Conservation (phyloP, 1,284 basidiomycete genomes). For the Inonotus obliquus region DNA sequence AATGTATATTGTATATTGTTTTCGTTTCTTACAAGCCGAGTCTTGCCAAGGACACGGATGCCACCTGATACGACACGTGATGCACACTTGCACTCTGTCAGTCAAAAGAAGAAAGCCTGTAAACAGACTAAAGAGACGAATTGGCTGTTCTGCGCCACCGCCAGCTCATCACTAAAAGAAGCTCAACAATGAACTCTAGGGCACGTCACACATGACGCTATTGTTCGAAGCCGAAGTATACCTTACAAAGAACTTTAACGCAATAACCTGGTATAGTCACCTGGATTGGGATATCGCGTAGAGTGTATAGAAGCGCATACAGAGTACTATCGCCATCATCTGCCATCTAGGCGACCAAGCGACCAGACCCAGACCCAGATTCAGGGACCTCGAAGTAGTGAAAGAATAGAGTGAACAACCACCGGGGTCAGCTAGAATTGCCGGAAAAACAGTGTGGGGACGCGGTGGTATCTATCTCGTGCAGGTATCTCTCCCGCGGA, state of each 20-base stretch:
- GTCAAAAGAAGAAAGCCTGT: background rate
- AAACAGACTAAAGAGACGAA: constrained; percentile 1
- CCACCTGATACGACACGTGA: no score
- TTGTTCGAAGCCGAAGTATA: background rate
- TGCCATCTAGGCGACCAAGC: background rate
- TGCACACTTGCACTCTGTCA: no score
- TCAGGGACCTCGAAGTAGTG: background rate
- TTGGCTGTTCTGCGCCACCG: background rate
- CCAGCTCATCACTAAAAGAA: background rate
- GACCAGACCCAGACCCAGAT: no score
- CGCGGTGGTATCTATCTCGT: background rate
- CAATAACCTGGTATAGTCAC: background rate
- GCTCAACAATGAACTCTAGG: background rate
- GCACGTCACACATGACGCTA: background rate
- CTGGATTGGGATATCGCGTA: background rate
- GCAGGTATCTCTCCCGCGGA: background rate
- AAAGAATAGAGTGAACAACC: background rate
- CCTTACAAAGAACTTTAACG: background rate
- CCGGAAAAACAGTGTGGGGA: background rate
- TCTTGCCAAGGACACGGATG: no score
- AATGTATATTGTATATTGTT: no score
- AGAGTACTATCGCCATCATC: background rate
- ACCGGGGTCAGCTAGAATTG: background rate
- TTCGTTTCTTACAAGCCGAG: no score
- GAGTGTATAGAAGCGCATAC: background rate